A percentile compares a stretch with the other conserved stretches of the same genome.
Conservation (phyloP, 257 asterid genomes). For the Solanum chilense region DNA sequence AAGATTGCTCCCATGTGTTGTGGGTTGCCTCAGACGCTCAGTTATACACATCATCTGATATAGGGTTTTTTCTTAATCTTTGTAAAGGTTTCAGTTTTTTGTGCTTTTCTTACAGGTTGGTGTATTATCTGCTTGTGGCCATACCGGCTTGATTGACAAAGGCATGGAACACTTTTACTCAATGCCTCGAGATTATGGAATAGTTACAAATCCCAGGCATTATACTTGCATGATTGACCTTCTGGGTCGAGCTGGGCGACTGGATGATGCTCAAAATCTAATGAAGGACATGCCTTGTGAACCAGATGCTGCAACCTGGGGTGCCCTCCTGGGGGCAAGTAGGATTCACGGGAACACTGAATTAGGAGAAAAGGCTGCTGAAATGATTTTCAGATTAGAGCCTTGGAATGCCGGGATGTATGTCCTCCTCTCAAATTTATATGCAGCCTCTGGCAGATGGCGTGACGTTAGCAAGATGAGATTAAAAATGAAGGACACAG, state of each 20-base stretch:
- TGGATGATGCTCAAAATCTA: constrained; percentile 70
- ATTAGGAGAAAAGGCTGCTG: constrained; percentile 92
- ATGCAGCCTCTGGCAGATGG: constrained; percentile 91
- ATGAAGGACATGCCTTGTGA: constrained; percentile 68
- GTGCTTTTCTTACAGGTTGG: constrained; percentile 44
- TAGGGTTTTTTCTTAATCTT: not conserved
- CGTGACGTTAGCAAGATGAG: constrained; percentile 69
- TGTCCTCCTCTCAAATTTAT: constrained; percentile 78
- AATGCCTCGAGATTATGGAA: constrained; percentile 60
- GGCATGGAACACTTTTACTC: constrained; percentile 64
- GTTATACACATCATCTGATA: not conserved
- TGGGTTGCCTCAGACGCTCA: not conserved
- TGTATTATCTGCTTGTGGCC: constrained; percentile 80
- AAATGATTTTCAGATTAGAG: constrained; percentile 63
- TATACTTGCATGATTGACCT: constrained; percentile 91
- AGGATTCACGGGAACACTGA: constrained; percentile 72
- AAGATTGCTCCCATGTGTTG: not conserved
- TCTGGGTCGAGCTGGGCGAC: constrained; percentile 82
- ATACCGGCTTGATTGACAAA: constrained; percentile 69
- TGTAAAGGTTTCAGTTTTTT: not conserved
- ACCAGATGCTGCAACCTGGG: constrained; percentile 98
- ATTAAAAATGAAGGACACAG: constrained; percentile 60
- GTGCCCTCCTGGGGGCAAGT: constrained; percentile 98
- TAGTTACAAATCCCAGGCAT: constrained; percentile 65
- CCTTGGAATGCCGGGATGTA: constrained; percentile 96